A percentile compares a stretch with the other conserved stretches of the same genome.
Conservation (phyloP, 805 yeast genomes). For the Maudiozyma pseudohumilis region DNA sequence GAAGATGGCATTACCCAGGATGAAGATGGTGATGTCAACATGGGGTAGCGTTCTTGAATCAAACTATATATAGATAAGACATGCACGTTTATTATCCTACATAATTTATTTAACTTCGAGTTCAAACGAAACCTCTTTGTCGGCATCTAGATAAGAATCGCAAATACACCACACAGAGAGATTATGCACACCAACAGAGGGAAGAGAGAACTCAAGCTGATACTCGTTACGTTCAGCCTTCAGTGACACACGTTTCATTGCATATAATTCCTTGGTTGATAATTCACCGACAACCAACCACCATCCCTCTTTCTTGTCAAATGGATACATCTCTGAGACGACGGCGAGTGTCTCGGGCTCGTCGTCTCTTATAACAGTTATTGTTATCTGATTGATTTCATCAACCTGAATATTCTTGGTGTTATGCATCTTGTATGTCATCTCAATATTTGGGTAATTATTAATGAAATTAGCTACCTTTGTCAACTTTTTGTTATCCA, state of each 20-base stretch:
- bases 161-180: conserved; percentile 78
- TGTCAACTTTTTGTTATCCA: conserved; percentile 41
- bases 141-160: conserved; percentile 89
- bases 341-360: conserved; percentile 60
- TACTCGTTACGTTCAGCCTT: conserved; percentile 43
- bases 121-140: conserved; percentile 60
- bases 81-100: not conserved
- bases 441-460: conserved; percentile 77
- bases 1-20: conserved; percentile 7
- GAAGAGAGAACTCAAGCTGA: conserved; percentile 45
- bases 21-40: conserved; percentile 20
- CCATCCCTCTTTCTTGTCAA: conserved; percentile 51
- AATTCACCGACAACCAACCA: conserved; percentile 80
- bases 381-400: conserved; percentile 38
- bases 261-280: conserved; percentile 49
- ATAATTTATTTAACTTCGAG: conserved; percentile 31
- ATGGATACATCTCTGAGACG: conserved; percentile 50
- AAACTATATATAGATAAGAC: not conserved
- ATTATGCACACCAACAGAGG: conserved; percentile 49
- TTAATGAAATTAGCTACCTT: conserved; percentile 83
- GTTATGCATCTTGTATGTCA: conserved; percentile 42
- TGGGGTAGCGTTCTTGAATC: conserved; percentile 1
- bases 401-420: conserved; percentile 36
- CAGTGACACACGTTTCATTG: conserved; percentile 56
- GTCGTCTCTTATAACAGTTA: conserved; percentile 61